These are phyloP conservation scores for Ophiostoma ulmi DNA, from an alignment of 2,329 filamentous ascomycete species.

Conservation along the genomic window DNA sequence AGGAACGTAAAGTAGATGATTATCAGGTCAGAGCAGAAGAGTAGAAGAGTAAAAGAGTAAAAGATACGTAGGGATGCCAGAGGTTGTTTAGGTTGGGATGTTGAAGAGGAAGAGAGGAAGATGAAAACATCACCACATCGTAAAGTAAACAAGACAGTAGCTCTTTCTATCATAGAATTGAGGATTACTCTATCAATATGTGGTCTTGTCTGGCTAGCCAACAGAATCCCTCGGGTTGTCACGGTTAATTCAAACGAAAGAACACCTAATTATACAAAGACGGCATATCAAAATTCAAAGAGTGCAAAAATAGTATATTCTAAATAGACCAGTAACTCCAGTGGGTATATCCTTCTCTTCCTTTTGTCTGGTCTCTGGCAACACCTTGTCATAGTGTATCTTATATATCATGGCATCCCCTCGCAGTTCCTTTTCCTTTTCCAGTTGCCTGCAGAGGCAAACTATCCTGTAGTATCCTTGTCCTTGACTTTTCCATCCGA, in stretches of 20 bases:
- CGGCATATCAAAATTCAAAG: neutral
- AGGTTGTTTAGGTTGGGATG: no score
- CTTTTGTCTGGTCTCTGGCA: neutral
- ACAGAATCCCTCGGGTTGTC: neutral
- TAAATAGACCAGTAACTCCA: neutral
- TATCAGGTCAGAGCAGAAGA: no score
- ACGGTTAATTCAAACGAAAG: neutral
- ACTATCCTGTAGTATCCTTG: neutral
- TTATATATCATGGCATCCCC: neutral
- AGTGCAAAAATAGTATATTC: neutral
- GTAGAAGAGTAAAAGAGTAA: no score
- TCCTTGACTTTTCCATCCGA: neutral
- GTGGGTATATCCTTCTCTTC: constrained; percentile 5
- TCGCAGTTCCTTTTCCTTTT: neutral
- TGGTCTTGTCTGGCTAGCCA: neutral
- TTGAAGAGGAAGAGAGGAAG: neutral
- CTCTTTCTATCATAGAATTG: neutral
- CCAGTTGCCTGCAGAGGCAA: neutral
- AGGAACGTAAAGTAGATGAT: no score
- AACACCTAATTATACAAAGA: neutral
- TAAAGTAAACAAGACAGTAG: neutral
- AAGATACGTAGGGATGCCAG: no score
- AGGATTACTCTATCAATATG: neutral
- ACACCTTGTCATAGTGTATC: neutral
- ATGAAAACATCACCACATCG: no score